These are phyloP conservation scores for Amyloporia xantha DNA, from an alignment of 768 basidiomycete genomes.

Conservation along the genomic window DNA sequence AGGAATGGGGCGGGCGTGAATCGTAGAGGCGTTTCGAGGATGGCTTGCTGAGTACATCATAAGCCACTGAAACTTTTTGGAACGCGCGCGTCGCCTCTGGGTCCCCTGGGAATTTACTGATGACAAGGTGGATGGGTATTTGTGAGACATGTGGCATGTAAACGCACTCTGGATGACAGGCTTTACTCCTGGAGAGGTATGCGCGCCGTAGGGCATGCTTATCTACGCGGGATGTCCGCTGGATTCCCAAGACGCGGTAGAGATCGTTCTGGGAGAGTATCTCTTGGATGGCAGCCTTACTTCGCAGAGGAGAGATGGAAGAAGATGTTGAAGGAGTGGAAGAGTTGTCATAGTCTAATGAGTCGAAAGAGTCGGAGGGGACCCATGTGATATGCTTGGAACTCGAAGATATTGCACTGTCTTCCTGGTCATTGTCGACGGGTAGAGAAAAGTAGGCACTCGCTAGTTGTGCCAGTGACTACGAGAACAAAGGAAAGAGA, in stretches of 20 bases:
- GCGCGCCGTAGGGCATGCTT: constrained; percentile 61
- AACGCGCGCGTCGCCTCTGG: constrained; percentile 78
- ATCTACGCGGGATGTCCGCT: constrained; percentile 45
- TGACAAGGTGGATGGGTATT: neutral
- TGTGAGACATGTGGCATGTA: neutral
- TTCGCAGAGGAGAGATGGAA: constrained; percentile 13
- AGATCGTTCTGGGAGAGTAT: constrained; percentile 61
- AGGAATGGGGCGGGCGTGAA: constrained; percentile 34
- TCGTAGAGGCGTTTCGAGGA: constrained; percentile 66
- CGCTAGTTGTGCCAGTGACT: constrained; percentile 29
- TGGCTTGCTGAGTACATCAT: constrained; percentile 73
- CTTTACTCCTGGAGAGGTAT: constrained; percentile 67
- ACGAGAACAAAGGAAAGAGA: constrained; percentile 1
- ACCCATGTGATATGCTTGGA: constrained; percentile 25
- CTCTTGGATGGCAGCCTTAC: constrained; percentile 35
- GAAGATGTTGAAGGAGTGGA: constrained; percentile 23
- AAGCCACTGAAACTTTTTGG: constrained; percentile 81
- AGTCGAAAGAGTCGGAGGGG: constrained; percentile 16
- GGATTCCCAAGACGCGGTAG: constrained; percentile 66
- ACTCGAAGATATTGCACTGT: constrained; percentile 26
- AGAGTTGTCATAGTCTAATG: constrained; percentile 5
- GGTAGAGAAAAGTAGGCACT: constrained; percentile 60
- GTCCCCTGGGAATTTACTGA: constrained; percentile 74
- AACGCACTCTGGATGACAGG: constrained; percentile 84
- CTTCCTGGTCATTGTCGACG: constrained; percentile 48